phyloP scores from a whole-genome alignment of 116 monocot genomes.

The Dioscorea cayenensis region DNA sequence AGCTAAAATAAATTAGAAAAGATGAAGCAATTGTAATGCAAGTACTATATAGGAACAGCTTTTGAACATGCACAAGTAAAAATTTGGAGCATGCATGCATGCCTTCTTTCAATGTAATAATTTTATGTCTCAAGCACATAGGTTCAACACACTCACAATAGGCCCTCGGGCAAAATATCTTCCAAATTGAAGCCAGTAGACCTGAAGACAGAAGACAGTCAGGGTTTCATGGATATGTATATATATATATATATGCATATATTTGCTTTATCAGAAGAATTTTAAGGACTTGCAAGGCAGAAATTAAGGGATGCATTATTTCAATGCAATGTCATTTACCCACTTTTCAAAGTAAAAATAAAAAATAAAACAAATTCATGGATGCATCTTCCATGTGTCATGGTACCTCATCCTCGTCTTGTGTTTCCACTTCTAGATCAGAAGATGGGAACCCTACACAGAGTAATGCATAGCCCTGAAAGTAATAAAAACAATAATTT shows the following conservation, averaged over 20 bases:
- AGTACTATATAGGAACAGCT: too few relatives aligned
- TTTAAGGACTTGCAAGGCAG: not conserved
- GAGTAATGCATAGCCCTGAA: conserved; percentile 91
- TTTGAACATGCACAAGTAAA: too few relatives aligned
- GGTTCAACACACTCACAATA: conserved; percentile 41
- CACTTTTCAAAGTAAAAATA: too few relatives aligned
- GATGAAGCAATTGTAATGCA: too few relatives aligned
- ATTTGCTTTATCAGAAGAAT: not conserved
- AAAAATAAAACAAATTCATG: too few relatives aligned
- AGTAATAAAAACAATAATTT: not conserved
- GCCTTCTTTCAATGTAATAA: too few relatives aligned
- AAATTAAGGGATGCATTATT: not conserved
- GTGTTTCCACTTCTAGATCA: conserved; percentile 94
- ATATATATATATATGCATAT: not conserved
- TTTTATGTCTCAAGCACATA: too few relatives aligned
- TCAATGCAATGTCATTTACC: too few relatives aligned
- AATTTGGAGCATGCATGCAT: too few relatives aligned
- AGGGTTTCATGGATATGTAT: not conserved
- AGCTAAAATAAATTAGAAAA: too few relatives aligned
- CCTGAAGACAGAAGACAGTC: conserved; percentile 31
- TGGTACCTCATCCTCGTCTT: conserved; percentile 96
- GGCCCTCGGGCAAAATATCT: conserved; percentile 93
- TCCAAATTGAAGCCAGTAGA: conserved; percentile 99
- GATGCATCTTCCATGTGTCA: not conserved
- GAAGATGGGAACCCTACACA: conserved; percentile 88